Conservation (phyloP, 1,284 basidiomycete genomes). For the Ceraceosorus guamensis region DNA sequence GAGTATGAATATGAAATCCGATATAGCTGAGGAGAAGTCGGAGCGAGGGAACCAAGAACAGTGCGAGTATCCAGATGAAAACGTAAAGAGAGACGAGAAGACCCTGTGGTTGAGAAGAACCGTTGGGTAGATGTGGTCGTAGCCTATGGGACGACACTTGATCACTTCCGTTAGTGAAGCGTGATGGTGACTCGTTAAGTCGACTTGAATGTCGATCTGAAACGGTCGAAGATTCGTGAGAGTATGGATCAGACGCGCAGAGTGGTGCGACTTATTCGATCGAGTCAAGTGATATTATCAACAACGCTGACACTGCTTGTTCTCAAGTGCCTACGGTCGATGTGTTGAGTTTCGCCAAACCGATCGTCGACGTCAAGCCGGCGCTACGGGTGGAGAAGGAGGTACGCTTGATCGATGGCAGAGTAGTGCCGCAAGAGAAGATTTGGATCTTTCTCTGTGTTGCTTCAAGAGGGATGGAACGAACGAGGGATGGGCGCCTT, state of each 20-base stretch:
- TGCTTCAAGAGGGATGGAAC: no score
- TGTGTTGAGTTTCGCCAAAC: no score
- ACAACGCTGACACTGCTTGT: no score
- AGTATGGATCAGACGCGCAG: no score
- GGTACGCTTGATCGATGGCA: not conserved
- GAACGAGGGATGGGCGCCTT: no score
- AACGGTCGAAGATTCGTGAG: no score
- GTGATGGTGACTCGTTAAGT: not conserved
- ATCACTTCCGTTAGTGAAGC: not conserved
- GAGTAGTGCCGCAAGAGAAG: not conserved
- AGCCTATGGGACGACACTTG: conserved; percentile 11
- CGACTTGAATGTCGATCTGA: not conserved
- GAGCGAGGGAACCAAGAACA: not conserved
- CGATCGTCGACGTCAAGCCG: not conserved
- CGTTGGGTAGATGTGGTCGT: conserved; percentile 4
- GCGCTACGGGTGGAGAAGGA: not conserved
- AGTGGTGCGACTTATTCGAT: not conserved
- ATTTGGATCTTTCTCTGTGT: no score
- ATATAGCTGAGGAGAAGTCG: not conserved
- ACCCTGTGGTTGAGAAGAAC: not conserved
- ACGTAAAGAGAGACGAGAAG: not conserved
- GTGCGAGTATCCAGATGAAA: not conserved
- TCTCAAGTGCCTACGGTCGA: no score
- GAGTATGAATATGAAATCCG: not conserved
- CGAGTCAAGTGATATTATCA: not conserved